Conservation (phyloP, 1,139 yeast genomes). For the Suhomyces panamericanus region DNA sequence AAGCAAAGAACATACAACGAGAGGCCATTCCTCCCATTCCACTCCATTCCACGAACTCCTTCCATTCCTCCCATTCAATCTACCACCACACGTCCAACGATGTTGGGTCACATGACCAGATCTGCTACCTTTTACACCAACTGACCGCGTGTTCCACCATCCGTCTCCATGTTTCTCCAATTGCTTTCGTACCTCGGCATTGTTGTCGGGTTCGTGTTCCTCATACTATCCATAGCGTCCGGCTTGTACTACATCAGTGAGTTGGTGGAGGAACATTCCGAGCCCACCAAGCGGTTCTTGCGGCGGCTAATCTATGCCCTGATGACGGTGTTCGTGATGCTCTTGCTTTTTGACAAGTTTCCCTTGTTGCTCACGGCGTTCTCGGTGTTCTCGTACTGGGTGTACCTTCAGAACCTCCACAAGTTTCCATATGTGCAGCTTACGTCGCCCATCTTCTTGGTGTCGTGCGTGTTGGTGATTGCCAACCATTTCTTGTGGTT, state of each 20-base stretch:
- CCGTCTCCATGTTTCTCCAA: conserved; percentile 40
- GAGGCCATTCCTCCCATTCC: too few species aligned
- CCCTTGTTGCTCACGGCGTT: conserved; percentile 67
- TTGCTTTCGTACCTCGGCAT: conserved; percentile 65
- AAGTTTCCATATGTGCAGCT: conserved; percentile 83
- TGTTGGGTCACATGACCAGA: not conserved
- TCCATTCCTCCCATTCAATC: too few species aligned
- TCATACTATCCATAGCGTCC: conserved; percentile 65
- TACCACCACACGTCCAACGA: too few species aligned
- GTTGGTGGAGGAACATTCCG: conserved; percentile 89
- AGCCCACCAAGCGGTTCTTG: conserved; percentile 73
- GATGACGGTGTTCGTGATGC: conserved; percentile 51
- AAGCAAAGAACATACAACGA: too few species aligned
- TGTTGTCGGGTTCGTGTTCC: conserved; percentile 69
- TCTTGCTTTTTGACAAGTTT: conserved; percentile 73
- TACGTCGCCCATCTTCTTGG: conserved; percentile 66
- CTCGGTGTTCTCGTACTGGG: conserved; percentile 66
- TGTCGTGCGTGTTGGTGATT: conserved; percentile 72
- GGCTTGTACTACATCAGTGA: conserved; percentile 91
- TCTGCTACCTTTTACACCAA: not conserved
- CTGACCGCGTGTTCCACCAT: not conserved
- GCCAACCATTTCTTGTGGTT: conserved; percentile 91
- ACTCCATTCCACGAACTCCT: too few species aligned
- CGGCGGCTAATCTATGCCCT: conserved; percentile 61
- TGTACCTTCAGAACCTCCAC: conserved; percentile 73